Base-by-base conservation (phyloP, 495 filamentous ascomycete species). In the Cetradonia linearis region DNA sequence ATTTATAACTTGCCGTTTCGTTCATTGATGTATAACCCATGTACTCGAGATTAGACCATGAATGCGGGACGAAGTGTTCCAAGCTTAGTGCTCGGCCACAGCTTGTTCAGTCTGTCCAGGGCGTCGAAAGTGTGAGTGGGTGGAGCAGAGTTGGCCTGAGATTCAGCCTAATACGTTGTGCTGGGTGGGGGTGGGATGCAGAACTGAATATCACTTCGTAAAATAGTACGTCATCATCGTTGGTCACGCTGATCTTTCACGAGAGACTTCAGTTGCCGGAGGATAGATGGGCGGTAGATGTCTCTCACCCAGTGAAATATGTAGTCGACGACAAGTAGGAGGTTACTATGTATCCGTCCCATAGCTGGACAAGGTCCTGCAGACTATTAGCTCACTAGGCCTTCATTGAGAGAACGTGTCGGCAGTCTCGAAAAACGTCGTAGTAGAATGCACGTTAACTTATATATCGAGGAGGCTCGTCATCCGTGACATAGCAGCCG, bases 291-390 rank as follows among this genome's bases (percentile, higher is more conserved):
- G 42, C 42, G 42, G 58, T 71, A 70, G 44, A 69, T 60, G 40
- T 73, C 70, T 23, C 69, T 64, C 40, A 66, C 73, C 70, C 68
- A 72, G 46, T 72, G 69, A 61, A 67, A 65, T 31, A 72, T 69
- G 56, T 71, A 70, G 54, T 72, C 69, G n/a, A 72, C 55, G 40
- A 71, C 70, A 30, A 71, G 58, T 16, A 71, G 56, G 18, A 71
- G 66, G 48, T 50, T 33, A 62, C 37, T 38, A 70, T 66, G 37
- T 55, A 55, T 27, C 67, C 68, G 65, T 44, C 55, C 69, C 68
- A 72, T 42, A 70, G 48, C 36, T 61, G 58, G 27, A 63, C 31
- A 52, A 69, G 42, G 47, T 27, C 31, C 64, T 68, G 27, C 16
- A 50, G 8, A 23, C 14, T 9, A 38, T 54, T 36, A 55, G 58